Percentiles rank a stretch among this genome's conserved stretches.
phyloP scores from a whole-genome alignment of 306 rosid genomes.

The Dalbergia oliveri region DNA sequence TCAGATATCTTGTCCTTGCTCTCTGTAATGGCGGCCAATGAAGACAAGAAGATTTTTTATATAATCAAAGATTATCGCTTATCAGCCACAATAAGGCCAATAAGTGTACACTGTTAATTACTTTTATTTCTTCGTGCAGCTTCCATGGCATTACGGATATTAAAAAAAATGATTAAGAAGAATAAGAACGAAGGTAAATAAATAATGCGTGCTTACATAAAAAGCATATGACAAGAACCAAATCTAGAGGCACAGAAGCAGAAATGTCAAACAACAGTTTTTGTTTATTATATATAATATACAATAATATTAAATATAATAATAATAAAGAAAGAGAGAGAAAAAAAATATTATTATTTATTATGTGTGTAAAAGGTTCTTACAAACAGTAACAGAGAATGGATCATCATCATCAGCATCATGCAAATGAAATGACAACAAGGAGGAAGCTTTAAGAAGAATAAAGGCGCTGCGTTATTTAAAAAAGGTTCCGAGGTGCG shows the following conservation, averaged over 20 bases:
- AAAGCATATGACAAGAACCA: constrained; percentile 39
- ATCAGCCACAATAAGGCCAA: constrained; percentile 23
- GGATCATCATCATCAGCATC: constrained; percentile 34
- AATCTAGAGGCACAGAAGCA: constrained; percentile 66
- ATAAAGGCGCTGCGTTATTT: constrained; percentile 48
- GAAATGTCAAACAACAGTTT: constrained; percentile 48
- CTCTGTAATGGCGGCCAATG: constrained; percentile 41
- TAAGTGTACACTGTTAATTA: constrained; percentile 31
- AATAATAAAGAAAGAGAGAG: not conserved
- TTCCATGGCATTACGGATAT: not conserved
- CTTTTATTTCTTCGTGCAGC: constrained; percentile 22
- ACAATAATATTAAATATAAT: not conserved
- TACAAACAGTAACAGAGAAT: constrained; percentile 53
- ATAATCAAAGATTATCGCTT: constrained; percentile 31
- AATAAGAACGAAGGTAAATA: not conserved
- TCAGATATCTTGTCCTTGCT: constrained; percentile 32
- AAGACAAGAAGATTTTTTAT: constrained; percentile 9
- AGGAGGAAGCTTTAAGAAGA: constrained; percentile 53
- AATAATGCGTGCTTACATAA: constrained; percentile 24
- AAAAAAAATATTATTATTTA: constrained; percentile 16
- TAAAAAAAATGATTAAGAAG: not conserved
- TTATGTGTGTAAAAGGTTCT: constrained; percentile 18
- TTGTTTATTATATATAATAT: not conserved
- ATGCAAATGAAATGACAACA: constrained; percentile 56
- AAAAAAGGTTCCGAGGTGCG: constrained; percentile 36